These are phyloP conservation scores for Mycosphaerella sp. DNA, from an alignment of 2,329 filamentous ascomycete genomes.

Conservation along the genomic window DNA sequence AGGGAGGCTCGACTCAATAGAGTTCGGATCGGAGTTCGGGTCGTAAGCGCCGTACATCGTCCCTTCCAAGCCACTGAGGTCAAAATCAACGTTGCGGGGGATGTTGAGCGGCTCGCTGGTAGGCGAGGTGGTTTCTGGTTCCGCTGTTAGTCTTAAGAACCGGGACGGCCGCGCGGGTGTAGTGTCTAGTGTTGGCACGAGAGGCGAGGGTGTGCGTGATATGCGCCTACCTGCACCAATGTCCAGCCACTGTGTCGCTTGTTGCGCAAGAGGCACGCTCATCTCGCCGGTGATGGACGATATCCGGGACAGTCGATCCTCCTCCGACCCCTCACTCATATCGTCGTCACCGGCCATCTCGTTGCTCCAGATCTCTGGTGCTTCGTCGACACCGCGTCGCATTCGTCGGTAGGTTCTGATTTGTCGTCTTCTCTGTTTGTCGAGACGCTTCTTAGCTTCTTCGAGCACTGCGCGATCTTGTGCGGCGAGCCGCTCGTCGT, in stretches of 20 bases:
- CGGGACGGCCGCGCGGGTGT: conserved; percentile 14
- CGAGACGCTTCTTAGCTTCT: conserved; percentile 52
- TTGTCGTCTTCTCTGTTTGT: conserved; percentile 38
- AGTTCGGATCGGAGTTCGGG: conserved; percentile 20
- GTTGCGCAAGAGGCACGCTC: conserved; percentile 10
- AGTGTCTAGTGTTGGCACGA: conserved; percentile 17
- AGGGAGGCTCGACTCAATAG: conserved; percentile 71
- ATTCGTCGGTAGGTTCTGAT: conserved; percentile 32
- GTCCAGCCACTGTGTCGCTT: conserved; percentile 17
- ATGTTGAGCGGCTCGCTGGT: conserved; percentile 7
- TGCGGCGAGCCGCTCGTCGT: conserved; percentile 38
- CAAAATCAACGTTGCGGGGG: conserved; percentile 9
- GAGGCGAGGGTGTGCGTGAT: conserved; percentile 27
- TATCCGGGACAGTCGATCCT: conserved; percentile 34
- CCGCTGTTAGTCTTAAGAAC: conserved; percentile 27
- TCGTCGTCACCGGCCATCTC: conserved; percentile 65
- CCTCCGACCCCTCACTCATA: conserved; percentile 41
- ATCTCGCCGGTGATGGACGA: conserved; percentile 32
- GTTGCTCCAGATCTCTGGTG: conserved; percentile 72
- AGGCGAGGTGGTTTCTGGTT: conserved; percentile 25
- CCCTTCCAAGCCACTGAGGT: conserved; percentile 60
- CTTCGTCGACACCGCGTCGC: conserved; percentile 28
- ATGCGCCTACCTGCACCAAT: conserved; percentile 20
- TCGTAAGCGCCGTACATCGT: conserved; percentile 73
- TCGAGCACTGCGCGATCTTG: conserved; percentile 43